A percentile compares a stretch with the other conserved stretches of the same genome.
Conservation (phyloP, 108 stramenopile genomes). For the Pseudonitzschia multistriata region DNA sequence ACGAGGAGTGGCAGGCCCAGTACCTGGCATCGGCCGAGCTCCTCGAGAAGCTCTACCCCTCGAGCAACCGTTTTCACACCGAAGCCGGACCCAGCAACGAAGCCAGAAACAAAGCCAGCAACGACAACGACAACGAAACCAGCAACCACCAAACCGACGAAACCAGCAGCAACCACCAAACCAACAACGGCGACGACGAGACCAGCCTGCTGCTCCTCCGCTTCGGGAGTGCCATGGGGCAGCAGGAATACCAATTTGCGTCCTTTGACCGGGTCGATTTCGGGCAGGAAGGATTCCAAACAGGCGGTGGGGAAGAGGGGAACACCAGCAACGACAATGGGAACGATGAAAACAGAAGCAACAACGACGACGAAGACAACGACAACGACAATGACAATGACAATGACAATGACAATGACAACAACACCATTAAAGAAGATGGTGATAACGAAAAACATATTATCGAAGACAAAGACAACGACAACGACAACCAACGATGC, state of each 20-base stretch:
- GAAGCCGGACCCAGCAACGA: not conserved
- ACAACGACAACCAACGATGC: not conserved
- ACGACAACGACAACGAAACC: not conserved
- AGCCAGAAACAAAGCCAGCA: not conserved
- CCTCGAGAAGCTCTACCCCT: constrained; percentile 11
- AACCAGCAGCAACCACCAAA: not conserved
- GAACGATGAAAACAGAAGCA: not conserved
- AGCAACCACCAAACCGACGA: not conserved
- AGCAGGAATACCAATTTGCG: constrained; percentile 41
- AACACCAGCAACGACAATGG: not conserved
- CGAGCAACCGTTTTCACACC: not conserved
- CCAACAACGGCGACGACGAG: not conserved
- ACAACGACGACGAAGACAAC: too few relatives aligned
- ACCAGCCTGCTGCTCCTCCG: not conserved
- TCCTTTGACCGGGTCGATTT: not conserved
- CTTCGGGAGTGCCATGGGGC: constrained; percentile 17
- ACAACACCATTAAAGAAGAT: not conserved
- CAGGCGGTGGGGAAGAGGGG: not conserved
- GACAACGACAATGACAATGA: not conserved
- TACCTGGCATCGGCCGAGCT: not conserved
- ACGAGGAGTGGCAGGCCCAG: constrained; percentile 18
- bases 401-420: not conserved
- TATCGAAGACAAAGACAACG: constrained; percentile 1
- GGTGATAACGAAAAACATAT: not conserved
- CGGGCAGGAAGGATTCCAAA: too few relatives aligned